These are phyloP conservation scores for Leishmania aethiopica DNA, from an alignment of 208 protist genomes.

Conservation along the genomic window DNA sequence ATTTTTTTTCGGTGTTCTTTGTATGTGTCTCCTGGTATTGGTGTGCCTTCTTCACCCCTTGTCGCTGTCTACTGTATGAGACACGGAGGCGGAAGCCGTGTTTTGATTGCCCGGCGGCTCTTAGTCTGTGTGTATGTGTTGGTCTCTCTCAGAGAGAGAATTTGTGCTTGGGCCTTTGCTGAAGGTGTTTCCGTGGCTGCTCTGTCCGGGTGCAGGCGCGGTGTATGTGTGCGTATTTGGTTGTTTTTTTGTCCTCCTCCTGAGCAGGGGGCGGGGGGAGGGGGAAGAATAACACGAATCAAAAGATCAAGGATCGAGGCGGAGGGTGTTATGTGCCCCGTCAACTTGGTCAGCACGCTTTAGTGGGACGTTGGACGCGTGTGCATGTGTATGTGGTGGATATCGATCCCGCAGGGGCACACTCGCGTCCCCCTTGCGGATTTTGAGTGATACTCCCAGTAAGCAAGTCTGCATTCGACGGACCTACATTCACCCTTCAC, in stretches of 20 bases:
- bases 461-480: background rate
- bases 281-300: background rate
- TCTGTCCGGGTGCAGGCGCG: background rate
- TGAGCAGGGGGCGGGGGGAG: background rate
- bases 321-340: background rate
- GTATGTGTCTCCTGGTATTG: background rate
- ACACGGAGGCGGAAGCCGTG: too few relatives aligned
- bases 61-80: background rate
- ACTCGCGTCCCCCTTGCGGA: background rate
- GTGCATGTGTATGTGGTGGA: background rate
- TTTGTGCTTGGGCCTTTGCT: background rate
- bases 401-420: background rate
- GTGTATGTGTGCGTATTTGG: background rate
- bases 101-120: background rate
- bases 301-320: background rate
- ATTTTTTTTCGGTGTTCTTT: background rate
- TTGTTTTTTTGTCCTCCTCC: slow-evolving; percentile 12
- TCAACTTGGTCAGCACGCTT: background rate
- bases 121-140: background rate
- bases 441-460: background rate
- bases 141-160: background rate
- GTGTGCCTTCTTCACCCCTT: background rate
- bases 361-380: background rate
- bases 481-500: background rate
- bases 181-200: background rate